A percentile compares a stretch with the other conserved stretches of the same genome.
Evolutionary conservation across 768 basidiomycete genomes (phyloP).

Genomic region (Tricholoma hemisulphureum): DNA sequence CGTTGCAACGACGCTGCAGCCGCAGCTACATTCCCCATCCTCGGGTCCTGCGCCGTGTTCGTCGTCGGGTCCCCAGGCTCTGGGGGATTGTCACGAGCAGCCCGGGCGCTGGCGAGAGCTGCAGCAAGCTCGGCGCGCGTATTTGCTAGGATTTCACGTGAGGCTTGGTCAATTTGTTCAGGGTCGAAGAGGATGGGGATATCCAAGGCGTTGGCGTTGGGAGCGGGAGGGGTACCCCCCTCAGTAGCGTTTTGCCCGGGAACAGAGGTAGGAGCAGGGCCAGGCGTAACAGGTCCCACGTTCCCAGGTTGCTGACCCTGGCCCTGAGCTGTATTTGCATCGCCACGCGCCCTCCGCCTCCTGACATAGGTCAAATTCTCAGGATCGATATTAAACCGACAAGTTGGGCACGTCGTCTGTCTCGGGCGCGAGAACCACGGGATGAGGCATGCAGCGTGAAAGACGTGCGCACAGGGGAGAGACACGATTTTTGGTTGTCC

Average conservation of each 20-base stretch:
- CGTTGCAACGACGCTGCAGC: background rate
- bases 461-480: slow-evolving; percentile 79
- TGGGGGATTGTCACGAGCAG: background rate
- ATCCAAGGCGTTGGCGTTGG: background rate
- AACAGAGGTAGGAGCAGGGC: background rate
- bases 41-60: background rate
- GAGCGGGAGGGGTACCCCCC: background rate
- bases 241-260: background rate
- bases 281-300: too few relatives aligned
- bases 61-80: background rate
- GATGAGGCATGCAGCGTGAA: slow-evolving; percentile 73
- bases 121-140: background rate
- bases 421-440: slow-evolving; percentile 81
- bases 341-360: slow-evolving; percentile 20
- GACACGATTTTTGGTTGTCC: slow-evolving; percentile 51
- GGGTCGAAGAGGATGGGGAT: background rate
- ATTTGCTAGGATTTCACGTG: background rate
- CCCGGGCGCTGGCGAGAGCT: background rate
- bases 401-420: slow-evolving; percentile 82
- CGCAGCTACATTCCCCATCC: background rate
- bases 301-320: background rate
- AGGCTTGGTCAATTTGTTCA: background rate
- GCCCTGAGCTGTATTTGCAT: background rate
- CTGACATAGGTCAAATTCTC: slow-evolving; percentile 60
- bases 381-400: slow-evolving; percentile 81